phyloP scores from a whole-genome alignment of 768 basidiomycete species.

The Pleurotus salmoneostramineus region DNA sequence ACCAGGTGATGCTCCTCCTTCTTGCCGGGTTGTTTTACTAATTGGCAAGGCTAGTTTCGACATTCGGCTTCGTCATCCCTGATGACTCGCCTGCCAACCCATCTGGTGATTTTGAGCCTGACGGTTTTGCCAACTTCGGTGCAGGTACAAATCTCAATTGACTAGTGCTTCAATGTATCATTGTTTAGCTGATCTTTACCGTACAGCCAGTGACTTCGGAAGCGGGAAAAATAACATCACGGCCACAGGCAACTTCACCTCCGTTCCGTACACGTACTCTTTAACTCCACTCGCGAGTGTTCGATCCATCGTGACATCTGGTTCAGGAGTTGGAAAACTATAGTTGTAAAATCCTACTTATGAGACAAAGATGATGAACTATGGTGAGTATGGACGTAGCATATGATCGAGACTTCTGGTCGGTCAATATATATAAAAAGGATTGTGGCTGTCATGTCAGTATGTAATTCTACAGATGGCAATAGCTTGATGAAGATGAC shows the following conservation, averaged over 20 bases:
- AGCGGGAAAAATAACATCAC: constrained; percentile 18
- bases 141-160: constrained; percentile 10
- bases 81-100: constrained; percentile 18
- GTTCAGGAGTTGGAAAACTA: constrained; percentile 18
- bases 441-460: no score
- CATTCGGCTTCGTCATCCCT: constrained; percentile 20
- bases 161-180: background rate
- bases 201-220: constrained; percentile 16
- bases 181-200: background rate
- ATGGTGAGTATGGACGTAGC: no score
- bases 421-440: no score
- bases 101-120: constrained; percentile 17
- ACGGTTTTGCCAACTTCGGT: constrained; percentile 17
- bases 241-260: constrained; percentile 17
- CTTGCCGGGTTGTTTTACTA: background rate
- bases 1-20: constrained; percentile 10
- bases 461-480: no score
- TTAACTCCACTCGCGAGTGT: constrained; percentile 16
- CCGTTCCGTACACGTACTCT: constrained; percentile 15
- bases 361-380: no score
- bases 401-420: no score
- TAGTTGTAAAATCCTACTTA: background rate
- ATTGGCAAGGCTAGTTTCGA: constrained; percentile 10
- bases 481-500: background rate
- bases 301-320: constrained; percentile 11